These are phyloP conservation scores for Termitomyces sp. DNA, from an alignment of 768 basidiomycete species.

Conservation along the genomic window DNA sequence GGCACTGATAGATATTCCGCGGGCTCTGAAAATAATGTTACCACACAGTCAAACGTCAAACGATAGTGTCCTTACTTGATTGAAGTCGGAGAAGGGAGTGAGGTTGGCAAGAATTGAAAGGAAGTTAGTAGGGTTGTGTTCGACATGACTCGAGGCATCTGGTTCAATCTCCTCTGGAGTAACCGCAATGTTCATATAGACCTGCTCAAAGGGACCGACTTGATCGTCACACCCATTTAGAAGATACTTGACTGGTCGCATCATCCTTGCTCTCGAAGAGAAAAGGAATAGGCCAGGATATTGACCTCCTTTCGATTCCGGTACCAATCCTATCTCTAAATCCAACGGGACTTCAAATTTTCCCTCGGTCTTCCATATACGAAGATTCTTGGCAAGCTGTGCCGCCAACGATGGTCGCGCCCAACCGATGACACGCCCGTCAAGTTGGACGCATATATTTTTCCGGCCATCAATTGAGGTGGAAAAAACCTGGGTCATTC, in stretches of 20 bases:
- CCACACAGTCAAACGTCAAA: conserved; percentile 2
- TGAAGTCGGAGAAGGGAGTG: conserved; percentile 99
- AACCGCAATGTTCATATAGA: conserved; percentile 98
- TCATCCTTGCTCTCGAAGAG: conserved; percentile 84
- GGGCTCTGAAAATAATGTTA: conserved; percentile 52
- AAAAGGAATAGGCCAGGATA: conserved; percentile 96
- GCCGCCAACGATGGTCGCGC: conserved; percentile 68
- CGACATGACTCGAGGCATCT: conserved; percentile 83
- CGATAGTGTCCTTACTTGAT: conserved; percentile 61
- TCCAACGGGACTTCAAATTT: conserved; percentile 81
- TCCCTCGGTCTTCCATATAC: conserved; percentile 93
- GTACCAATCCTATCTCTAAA: conserved; percentile 91
- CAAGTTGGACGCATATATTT: conserved; percentile 89
- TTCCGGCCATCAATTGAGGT: conserved; percentile 74
- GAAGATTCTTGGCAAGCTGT: conserved; percentile 78
- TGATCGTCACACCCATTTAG: conserved; percentile 83
- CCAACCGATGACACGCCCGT: conserved; percentile 94
- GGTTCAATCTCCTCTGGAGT: conserved; percentile 78
- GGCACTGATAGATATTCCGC: conserved; percentile 91
- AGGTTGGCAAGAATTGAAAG: conserved; percentile 95
- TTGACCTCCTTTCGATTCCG: conserved; percentile 86
- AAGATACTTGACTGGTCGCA: conserved; percentile 94
- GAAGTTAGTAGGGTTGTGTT: conserved; percentile 92
- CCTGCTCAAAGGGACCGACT: conserved; percentile 96
- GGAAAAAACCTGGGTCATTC: conserved; percentile 90